phyloP scores from a whole-genome alignment of 345 rosid species.

The Euphorbia tirucalli region DNA sequence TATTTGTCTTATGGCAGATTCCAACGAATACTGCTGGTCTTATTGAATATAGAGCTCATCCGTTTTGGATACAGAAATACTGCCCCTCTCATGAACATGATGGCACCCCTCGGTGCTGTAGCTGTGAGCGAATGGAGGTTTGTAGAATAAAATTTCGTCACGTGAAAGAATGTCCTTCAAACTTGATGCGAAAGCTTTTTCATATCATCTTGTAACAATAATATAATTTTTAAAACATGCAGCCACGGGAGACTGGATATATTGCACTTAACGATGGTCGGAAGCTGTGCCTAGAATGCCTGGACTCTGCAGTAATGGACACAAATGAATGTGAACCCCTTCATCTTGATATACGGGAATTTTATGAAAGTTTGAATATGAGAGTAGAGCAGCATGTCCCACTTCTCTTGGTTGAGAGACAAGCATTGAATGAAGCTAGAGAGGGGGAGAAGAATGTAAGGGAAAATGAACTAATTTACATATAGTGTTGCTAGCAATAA shows the following conservation, averaged over 20 bases:
- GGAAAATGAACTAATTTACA: conserved; percentile 3
- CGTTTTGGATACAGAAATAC: conserved; percentile 38
- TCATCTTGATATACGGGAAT: conserved; percentile 31
- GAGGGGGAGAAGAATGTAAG: conserved; percentile 82
- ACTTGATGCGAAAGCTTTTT: background rate
- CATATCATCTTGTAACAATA: conserved; percentile 3
- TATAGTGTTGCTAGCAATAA: background rate
- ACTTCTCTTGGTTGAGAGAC: conserved; percentile 35
- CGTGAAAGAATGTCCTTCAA: background rate
- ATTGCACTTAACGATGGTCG: conserved; percentile 33
- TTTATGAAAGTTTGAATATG: conserved; percentile 30
- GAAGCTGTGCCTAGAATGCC: conserved; percentile 39
- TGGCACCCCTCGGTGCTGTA: conserved; percentile 35
- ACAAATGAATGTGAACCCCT: conserved; percentile 31
- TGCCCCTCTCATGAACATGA: conserved; percentile 39
- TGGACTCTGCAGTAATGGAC: conserved; percentile 35
- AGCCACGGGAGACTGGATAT: conserved; percentile 34
- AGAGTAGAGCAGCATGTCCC: conserved; percentile 37
- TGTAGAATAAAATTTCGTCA: conserved; percentile 25
- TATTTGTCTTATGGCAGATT: conserved; percentile 31
- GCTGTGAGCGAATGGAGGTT: conserved; percentile 43
- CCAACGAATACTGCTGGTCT: conserved; percentile 35
- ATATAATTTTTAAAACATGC: conserved; percentile 5
- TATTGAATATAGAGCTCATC: conserved; percentile 38
- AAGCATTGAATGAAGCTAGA: conserved; percentile 35